These are phyloP conservation scores for Nitzschia inconspicua DNA, from an alignment of 108 stramenopile species.

Conservation along the genomic window DNA sequence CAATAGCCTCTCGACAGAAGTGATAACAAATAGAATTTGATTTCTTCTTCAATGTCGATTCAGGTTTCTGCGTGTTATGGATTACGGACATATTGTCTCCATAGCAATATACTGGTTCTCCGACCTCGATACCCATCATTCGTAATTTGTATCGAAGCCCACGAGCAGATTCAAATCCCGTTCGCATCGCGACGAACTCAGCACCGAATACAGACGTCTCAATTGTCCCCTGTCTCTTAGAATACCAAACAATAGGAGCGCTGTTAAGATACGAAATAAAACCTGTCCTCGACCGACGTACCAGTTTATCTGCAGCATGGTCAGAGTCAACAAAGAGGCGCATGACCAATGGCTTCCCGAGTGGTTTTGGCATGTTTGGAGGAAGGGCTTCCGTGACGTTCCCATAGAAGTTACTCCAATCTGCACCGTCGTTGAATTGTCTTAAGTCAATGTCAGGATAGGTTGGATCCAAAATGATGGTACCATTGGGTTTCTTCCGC, in stretches of 20 bases:
- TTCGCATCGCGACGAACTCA: conserved; percentile 56
- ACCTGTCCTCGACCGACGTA: conserved; percentile 51
- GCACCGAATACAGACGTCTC: conserved; percentile 53
- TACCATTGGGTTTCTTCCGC: conserved; percentile 9
- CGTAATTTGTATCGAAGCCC: conserved; percentile 53
- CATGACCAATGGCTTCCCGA: conserved; percentile 8
- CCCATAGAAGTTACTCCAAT: conserved; percentile 17
- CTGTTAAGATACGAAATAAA: conserved; percentile 47
- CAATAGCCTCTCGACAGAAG: conserved; percentile 29
- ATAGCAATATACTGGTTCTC: conserved; percentile 21
- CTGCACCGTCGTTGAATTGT: not conserved
- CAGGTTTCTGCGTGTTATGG: conserved; percentile 32
- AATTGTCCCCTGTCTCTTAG: conserved; percentile 53
- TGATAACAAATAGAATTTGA: conserved; percentile 42
- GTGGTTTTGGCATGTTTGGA: conserved; percentile 23
- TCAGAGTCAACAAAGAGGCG: conserved; percentile 44
- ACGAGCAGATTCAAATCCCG: conserved; percentile 29
- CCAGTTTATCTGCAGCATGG: conserved; percentile 45
- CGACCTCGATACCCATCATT: conserved; percentile 49
- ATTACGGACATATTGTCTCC: conserved; percentile 47
- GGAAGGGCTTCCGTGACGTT: conserved; percentile 28
- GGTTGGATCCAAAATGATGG: conserved; percentile 30
- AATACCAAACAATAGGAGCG: conserved; percentile 43
- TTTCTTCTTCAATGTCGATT: conserved; percentile 56
- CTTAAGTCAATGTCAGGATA: not conserved